Base-by-base conservation (phyloP, 768 basidiomycete genomes). In the Rhizopogon vulgaris region DNA sequence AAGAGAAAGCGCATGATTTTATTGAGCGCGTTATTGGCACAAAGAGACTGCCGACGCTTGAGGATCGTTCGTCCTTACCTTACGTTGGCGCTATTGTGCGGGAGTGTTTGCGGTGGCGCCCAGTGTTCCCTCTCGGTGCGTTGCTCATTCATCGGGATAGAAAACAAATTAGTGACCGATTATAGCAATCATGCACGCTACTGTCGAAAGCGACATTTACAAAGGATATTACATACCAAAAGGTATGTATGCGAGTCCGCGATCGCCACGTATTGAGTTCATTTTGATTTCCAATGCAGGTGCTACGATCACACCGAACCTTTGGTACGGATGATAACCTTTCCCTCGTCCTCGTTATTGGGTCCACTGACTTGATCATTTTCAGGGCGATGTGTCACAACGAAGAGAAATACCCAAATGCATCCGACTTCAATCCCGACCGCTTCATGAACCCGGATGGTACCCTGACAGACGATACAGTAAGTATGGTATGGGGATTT, bases 401-500 rank as follows among this genome's bases (percentile, higher is more conserved):
- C 8, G 61, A 58, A 38, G 62, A 58, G 51, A 69, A 70, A 63
- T 75, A 71, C 51, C 67, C 69, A 4, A 65, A 68, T 2, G 61
- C 75, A 2, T 63, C 73, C 36, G 52, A 56, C 24, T 76, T 74
- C 56, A 57, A 52, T 25, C 74, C 75, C 1, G 69, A 68, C 10
- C 54, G 71, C 8, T 73, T 66, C 52, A 62, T 67, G 8, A 32
- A 39, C 10, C 24, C 37, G 6, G 38, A 48, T 10, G 52, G 52
- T 10, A 40, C 17, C 6, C 30, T 53, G 11, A 48, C 30, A 11
- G 30, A 53, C 12, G 52, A 48, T 24, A 41, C 38, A 10, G 52
- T 27, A 9, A 22, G 28, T n/a, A 4, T 42, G n/a, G 45, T 46
- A 17, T 58, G 56, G 28, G 70, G 74, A 3, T 75, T 73, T 52